Base-by-base conservation (phyloP, 2,329 filamentous ascomycete genomes). In the Xylariaceae sp. region DNA sequence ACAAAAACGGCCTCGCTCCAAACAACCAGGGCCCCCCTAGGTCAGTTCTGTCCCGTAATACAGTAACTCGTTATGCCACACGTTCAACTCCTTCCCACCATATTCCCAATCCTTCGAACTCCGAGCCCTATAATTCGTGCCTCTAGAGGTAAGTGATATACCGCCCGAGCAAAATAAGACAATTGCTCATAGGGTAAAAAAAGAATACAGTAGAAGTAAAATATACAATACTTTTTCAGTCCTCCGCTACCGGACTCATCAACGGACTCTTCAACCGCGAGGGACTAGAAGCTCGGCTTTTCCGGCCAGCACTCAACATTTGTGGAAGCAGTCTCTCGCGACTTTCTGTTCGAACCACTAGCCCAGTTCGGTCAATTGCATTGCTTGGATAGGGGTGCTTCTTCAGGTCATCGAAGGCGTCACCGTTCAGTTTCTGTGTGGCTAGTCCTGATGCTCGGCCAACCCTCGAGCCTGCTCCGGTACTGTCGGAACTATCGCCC, bases 311-410 rank as follows among this genome's bases (percentile, higher is more conserved):
- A 48, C 77, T 81, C 58, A 84, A 70, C 74, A 82, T 79, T 54
- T 81, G 79, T 14, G 84, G 81, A 16, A 82, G 79, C 40, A 97
- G 74, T 55, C 90, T 81, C 70, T 98, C 95, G 50, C 91, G 81
- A 70, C 91, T 96, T 70, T 97, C 93, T 0, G 90, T 96, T 63
- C 93, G 80, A 2, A 91, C 84, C 51, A 90, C 87, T 61, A 97
- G 72, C 1, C 93, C 93, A 45, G 84, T 86, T 40, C 91, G 77
- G 63, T 87, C 84, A 67, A 88, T 79, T 4, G 79, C 79, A 50
- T 76, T 79, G 16, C 67, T 64, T 12, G 66, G 65, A 44, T 62
- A 65, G 26, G 54, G 57, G 42, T 63, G 66, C 54, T 67, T 71
- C 59, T 73, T 71, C 14, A 74, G 56, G 40, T 79, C 77, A 40